phyloP scores from a whole-genome alignment of 2,329 filamentous ascomycete species.

The Penicillium sp. region DNA sequence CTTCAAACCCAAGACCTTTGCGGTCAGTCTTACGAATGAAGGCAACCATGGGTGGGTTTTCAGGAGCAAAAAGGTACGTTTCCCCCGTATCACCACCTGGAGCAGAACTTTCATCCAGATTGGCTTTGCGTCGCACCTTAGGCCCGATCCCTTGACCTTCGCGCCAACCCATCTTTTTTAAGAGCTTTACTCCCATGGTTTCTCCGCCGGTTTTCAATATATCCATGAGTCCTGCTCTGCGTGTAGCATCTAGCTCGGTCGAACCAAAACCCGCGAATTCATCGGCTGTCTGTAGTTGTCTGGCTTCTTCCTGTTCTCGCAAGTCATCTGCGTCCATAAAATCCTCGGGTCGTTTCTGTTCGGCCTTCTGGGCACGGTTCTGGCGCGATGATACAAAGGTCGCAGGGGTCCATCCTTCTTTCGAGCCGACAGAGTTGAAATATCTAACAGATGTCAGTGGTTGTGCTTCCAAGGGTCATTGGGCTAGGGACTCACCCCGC shows the following conservation, averaged over 20 bases:
- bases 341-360: conserved; percentile 71
- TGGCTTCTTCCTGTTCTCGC: conserved; percentile 76
- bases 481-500: conserved; percentile 67
- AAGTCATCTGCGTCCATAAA: conserved; percentile 99
- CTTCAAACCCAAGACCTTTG: conserved; percentile 49
- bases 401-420: conserved; percentile 94
- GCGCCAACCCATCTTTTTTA: conserved; percentile 94
- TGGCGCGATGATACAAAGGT: conserved; percentile 87
- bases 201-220: conserved; percentile 71
- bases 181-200: conserved; percentile 79
- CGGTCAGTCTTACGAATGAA: conserved; percentile 46
- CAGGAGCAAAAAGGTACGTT: conserved; percentile 78
- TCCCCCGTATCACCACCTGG: conserved; percentile 42
- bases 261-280: conserved; percentile 74
- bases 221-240: conserved; percentile 62
- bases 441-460: conserved; percentile 60
- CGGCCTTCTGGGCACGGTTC: conserved; percentile 60
- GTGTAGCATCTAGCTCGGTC: conserved; percentile 55
- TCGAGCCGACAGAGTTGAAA: conserved; percentile 96
- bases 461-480: not conserved
- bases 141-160: conserved; percentile 91
- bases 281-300: conserved; percentile 68
- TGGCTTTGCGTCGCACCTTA: conserved; percentile 72
- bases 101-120: conserved; percentile 56
- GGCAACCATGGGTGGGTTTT: conserved; percentile 66